Percentiles rank a stretch among this genome's conserved stretches.
These are phyloP conservation scores for Alloteropsis semialata DNA, from an alignment of 176 grass and related monocot species.

Conservation along the genomic window DNA sequence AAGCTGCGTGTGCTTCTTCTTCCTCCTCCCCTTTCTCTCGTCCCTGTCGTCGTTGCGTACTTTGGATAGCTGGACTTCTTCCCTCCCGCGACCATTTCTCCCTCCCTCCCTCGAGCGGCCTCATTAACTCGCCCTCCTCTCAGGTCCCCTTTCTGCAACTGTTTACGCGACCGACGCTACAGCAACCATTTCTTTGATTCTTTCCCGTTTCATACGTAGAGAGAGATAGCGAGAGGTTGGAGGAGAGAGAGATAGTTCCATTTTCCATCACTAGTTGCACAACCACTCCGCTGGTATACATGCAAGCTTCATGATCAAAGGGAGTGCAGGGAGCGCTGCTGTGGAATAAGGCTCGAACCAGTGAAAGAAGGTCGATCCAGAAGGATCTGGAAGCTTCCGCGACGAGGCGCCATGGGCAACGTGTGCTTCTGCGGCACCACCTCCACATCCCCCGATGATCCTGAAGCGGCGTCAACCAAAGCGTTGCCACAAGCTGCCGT, in stretches of 20 bases:
- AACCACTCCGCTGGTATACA: neutral
- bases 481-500: neutral
- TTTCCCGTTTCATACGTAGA: neutral
- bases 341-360: neutral
- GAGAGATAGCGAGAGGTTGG: neutral
- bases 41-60: slow-evolving; percentile 8
- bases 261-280: neutral
- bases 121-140: neutral
- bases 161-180: neutral
- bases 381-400: slow-evolving; percentile 8
- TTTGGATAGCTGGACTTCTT: slow-evolving; percentile 22
- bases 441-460: slow-evolving; percentile 12
- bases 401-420: slow-evolving; percentile 45
- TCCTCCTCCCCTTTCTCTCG: neutral
- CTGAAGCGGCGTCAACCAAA: neutral
- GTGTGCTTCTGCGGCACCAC: slow-evolving; percentile 33
- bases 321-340: neutral
- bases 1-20: neutral
- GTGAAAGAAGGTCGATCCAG: neutral
- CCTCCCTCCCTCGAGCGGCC: neutral
- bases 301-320: neutral
- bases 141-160: neutral
- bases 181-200: neutral
- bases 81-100: slow-evolving; percentile 20
- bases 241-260: neutral